A percentile compares a stretch with the other conserved stretches of the same genome.
Evolutionary conservation across 2,329 filamentous ascomycete species (phyloP).

Genomic region (Microdochium bolleyi): DNA sequence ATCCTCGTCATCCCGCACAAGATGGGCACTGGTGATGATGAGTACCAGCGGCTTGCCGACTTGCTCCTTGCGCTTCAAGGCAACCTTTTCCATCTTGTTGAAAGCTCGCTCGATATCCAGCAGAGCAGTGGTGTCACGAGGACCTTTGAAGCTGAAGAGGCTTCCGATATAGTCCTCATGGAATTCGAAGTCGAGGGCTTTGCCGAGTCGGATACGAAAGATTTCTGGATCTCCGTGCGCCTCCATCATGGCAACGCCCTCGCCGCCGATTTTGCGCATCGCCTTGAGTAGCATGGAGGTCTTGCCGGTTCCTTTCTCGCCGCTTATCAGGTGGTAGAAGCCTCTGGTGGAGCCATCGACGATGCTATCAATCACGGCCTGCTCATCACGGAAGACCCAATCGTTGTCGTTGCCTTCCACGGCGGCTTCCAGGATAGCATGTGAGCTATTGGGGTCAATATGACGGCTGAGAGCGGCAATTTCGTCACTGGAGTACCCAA

Average conservation of each 20-base stretch:
- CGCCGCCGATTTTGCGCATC: slow-evolving; percentile 86
- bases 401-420: slow-evolving; percentile 36
- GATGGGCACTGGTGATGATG: slow-evolving; percentile 89
- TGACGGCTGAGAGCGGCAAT: slow-evolving; percentile 39
- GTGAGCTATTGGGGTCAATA: slow-evolving; percentile 14
- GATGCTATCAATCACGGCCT: slow-evolving; percentile 74
- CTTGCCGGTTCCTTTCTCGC: slow-evolving; percentile 95
- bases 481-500: slow-evolving; percentile 58
- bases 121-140: slow-evolving; percentile 82
- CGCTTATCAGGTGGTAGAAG: slow-evolving; percentile 86
- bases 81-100: slow-evolving; percentile 97
- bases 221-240: slow-evolving; percentile 93
- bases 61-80: slow-evolving; percentile 57
- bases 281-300: slow-evolving; percentile 92
- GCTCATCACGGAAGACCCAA: slow-evolving; percentile 82
- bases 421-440: neutral
- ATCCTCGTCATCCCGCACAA: slow-evolving; percentile 85
- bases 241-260: slow-evolving; percentile 91
- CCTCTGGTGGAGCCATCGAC: slow-evolving; percentile 64
- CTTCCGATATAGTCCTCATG: slow-evolving; percentile 97
- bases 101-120: slow-evolving; percentile 94
- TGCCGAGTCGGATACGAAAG: slow-evolving; percentile 85
- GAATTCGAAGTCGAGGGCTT: slow-evolving; percentile 91
- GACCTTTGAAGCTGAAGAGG: slow-evolving; percentile 89
- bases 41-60: slow-evolving; percentile 68